A percentile compares a stretch with the other conserved stretches of the same genome.
These are phyloP conservation scores for Candida nanaspora DNA, from an alignment of 805 yeast genomes.

Conservation along the genomic window DNA sequence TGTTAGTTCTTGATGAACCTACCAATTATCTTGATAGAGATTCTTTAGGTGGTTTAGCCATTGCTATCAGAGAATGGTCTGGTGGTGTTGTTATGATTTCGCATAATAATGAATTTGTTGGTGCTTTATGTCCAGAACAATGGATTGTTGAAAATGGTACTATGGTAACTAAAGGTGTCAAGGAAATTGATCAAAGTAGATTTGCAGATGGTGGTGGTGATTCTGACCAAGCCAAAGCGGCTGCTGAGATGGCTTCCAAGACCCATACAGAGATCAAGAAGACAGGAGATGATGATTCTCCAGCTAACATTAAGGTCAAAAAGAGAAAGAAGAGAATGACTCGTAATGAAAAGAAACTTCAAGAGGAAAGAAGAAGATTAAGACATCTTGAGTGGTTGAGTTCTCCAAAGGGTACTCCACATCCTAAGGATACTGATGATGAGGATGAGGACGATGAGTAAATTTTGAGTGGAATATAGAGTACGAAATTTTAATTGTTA, in stretches of 20 bases:
- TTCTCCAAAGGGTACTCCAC: conserved; percentile 97
- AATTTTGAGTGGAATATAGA: not conserved
- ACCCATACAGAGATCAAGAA: conserved; percentile 37
- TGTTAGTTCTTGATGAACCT: conserved; percentile 95
- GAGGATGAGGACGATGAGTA: conserved; percentile 45
- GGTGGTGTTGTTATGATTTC: conserved; percentile 99
- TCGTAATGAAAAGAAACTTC: conserved; percentile 87
- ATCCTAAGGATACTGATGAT: conserved; percentile 88
- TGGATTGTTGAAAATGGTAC: conserved; percentile 95
- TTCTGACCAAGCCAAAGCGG: conserved; percentile 35
- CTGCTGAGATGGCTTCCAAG: conserved; percentile 37
- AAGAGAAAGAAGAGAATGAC: conserved; percentile 95
- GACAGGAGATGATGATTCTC: conserved; percentile 76
- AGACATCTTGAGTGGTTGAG: conserved; percentile 92
- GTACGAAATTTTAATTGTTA: not conserved
- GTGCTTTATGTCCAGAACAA: conserved; percentile 97
- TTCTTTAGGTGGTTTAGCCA: conserved; percentile 93
- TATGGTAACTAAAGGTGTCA: conserved; percentile 76
- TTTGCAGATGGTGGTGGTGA: conserved; percentile 73
- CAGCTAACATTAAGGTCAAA: conserved; percentile 92
- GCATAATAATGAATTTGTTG: conserved; percentile 94
- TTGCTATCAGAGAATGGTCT: conserved; percentile 95
- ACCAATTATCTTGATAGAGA: conserved; percentile 97
- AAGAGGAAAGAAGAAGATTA: conserved; percentile 89
- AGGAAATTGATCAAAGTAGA: conserved; percentile 65